Percentiles rank a stretch among this genome's conserved stretches.
phyloP scores from a whole-genome alignment of 164 flowering plant species.

The Liriodendron chinense region DNA sequence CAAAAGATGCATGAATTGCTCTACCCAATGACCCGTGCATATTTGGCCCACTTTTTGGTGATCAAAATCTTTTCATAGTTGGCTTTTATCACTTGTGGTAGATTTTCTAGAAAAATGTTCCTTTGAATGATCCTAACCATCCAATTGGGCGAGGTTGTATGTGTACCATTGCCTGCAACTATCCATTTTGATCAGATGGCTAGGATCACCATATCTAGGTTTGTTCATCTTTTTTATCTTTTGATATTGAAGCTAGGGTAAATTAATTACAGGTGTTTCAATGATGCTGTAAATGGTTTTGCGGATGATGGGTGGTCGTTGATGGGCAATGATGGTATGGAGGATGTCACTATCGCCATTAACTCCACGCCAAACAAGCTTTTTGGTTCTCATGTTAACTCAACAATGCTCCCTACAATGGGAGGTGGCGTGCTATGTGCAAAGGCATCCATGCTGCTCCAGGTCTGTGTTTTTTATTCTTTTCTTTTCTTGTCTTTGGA shows the following conservation, averaged over 20 bases:
- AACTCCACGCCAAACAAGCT: constrained; percentile 66
- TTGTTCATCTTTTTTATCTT: not conserved
- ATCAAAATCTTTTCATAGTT: not conserved
- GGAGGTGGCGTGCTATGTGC: constrained; percentile 82
- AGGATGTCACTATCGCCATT: constrained; percentile 69
- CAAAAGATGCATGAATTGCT: no score
- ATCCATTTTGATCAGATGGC: not conserved
- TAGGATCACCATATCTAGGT: not conserved
- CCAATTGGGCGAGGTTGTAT: not conserved
- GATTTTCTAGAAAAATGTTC: not conserved
- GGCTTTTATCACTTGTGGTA: not conserved
- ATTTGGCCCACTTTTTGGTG: not conserved
- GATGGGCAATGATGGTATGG: constrained; percentile 64
- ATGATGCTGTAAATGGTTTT: constrained; percentile 90
- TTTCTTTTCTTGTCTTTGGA: no score
- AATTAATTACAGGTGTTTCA: constrained; percentile 55
- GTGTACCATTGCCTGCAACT: not conserved
- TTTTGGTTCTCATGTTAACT: constrained; percentile 41
- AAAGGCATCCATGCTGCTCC: constrained; percentile 80
- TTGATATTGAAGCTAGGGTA: not conserved
- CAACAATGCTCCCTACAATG: constrained; percentile 40
- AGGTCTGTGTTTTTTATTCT: constrained; percentile 32
- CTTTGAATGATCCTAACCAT: not conserved
- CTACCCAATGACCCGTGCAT: no score
- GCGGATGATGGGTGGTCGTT: constrained; percentile 84